These are phyloP conservation scores for Chimonanthus salicifolius DNA, from an alignment of 164 flowering plant species.

Conservation along the genomic window DNA sequence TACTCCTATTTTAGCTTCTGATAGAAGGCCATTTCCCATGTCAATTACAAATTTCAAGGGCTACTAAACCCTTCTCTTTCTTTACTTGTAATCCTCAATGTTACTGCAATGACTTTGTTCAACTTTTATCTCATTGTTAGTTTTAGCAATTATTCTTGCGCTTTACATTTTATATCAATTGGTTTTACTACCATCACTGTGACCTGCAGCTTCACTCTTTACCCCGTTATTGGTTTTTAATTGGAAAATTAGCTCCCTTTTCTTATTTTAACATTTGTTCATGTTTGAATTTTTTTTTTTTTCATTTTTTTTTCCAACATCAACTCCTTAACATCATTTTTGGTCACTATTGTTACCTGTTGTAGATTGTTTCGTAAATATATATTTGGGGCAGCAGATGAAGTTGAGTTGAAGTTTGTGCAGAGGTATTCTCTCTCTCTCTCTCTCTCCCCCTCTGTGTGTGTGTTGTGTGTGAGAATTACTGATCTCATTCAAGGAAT, in stretches of 20 bases:
- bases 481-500: neutral
- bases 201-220: neutral
- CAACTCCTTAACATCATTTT: neutral
- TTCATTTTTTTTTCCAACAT: neutral
- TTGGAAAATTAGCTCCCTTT: neutral
- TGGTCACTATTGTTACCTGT: neutral
- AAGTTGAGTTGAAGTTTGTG: conserved; percentile 86
- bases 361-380: conserved; percentile 74
- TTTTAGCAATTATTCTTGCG: too few species aligned
- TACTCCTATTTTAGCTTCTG: too few species aligned
- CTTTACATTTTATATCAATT: too few species aligned
- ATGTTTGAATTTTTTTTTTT: neutral
- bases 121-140: too few species aligned
- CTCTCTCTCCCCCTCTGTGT: neutral
- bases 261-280: neutral
- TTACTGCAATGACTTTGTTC: too few species aligned
- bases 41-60: too few species aligned
- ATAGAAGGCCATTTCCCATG: too few species aligned
- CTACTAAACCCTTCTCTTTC: too few species aligned
- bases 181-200: too few species aligned
- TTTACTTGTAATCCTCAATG: too few species aligned
- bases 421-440: conserved; percentile 44
- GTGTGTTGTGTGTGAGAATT: too few species aligned
- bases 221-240: neutral
- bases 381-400: conserved; percentile 93